Base-by-base conservation (phyloP, 2,329 filamentous ascomycete genomes). In the Stemphylium vesicarium region DNA sequence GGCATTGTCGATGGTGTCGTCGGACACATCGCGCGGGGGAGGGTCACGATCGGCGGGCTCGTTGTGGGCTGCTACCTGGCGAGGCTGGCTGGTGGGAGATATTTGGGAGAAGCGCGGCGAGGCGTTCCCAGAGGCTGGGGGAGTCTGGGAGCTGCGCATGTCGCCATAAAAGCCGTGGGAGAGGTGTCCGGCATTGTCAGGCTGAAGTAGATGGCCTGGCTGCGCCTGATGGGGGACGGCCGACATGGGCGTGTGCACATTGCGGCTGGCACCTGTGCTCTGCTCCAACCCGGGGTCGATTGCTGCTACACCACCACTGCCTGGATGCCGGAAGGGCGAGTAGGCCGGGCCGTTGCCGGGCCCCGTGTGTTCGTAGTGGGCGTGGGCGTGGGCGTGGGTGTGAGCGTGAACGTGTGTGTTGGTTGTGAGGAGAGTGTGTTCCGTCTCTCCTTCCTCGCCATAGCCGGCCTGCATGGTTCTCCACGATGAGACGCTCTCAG, bases 1-100 rank as follows among this genome's bases (percentile, higher is more conserved):
- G 45, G 91, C 88, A 72, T 94, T 86, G 68, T 93, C 90, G 61
- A 97, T 88, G 11, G 84, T 89, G 2, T 84, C 83, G 64, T 86
- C 83, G 3, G 85, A 87, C 26, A 96, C 86, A 57, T 86, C 79
- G 59, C 83, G 85, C 50, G 86, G 80, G 7, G 93, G 93, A 42
- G 94, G 76, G 16, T 76, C 62, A 46, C 84, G 81, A 64, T 85
- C 82, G 49, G 73, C 72, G 5, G 81, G 79, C 37, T 65, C 68
- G 56, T 66, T 79, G 55, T 46, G 48, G 15, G 70, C 37, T 7
- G 64, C 52, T 39, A 66, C 47, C 56, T 74, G 70, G 60, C 73
- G 69, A 18, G 71, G 57, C 62, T 72, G 73, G 66, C 65, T 68
- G 45, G 71, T 58, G 49, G 74, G 73, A n/a, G 75, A 73, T 22